phyloP scores from a whole-genome alignment of 805 yeast genomes.

The Geotrichum ghanense region DNA sequence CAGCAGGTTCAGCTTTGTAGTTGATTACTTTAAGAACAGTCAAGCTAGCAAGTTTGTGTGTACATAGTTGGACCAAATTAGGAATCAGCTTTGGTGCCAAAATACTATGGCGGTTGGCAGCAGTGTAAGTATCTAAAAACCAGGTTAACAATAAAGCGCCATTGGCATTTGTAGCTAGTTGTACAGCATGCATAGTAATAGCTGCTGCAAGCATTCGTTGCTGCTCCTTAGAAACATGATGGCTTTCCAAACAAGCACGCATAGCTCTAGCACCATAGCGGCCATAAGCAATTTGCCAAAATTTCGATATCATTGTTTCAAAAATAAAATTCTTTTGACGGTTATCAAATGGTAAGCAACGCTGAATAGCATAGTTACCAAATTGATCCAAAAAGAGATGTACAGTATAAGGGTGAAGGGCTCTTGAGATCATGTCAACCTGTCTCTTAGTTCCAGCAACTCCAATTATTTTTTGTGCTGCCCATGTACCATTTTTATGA shows the following conservation, averaged over 20 bases:
- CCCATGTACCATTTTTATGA: conserved; percentile 99
- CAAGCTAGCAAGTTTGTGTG: conserved; percentile 75
- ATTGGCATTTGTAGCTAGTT: conserved; percentile 70
- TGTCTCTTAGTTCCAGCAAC: conserved; percentile 54
- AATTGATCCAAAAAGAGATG: conserved; percentile 88
- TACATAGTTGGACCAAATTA: conserved; percentile 50
- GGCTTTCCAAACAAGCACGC: conserved; percentile 82
- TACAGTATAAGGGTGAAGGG: conserved; percentile 70
- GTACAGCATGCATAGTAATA: conserved; percentile 67
- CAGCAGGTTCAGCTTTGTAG: conserved; percentile 50
- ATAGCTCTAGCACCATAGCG: conserved; percentile 94
- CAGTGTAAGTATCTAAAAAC: conserved; percentile 77
- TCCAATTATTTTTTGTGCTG: conserved; percentile 88
- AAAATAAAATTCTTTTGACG: conserved; percentile 86
- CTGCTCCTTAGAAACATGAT: conserved; percentile 55
- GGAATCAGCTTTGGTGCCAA: conserved; percentile 54
- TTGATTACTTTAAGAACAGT: conserved; percentile 67
- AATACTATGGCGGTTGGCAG: conserved; percentile 53
- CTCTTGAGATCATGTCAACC: conserved; percentile 51
- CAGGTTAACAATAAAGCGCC: conserved; percentile 87
- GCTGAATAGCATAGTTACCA: conserved; percentile 93
- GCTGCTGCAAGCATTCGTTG: conserved; percentile 62
- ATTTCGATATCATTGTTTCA: conserved; percentile 67
- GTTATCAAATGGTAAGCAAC: conserved; percentile 79
- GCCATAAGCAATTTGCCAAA: conserved; percentile 72